phyloP scores from a whole-genome alignment of 2,329 filamentous ascomycete species.

The Rugonectria rugulosa region DNA sequence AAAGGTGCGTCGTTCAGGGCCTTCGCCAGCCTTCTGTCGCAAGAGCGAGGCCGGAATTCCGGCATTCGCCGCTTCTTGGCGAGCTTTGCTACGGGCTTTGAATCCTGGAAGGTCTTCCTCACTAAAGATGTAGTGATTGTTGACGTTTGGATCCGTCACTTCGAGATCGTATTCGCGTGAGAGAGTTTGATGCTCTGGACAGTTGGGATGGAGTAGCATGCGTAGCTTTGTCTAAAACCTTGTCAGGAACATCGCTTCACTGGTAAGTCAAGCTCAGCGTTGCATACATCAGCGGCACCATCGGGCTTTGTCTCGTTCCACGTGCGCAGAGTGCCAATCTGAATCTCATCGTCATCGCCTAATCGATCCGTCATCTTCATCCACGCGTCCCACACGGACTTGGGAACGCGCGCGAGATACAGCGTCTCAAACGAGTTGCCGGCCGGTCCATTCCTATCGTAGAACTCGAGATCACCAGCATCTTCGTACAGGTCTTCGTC shows the following conservation, averaged over 20 bases:
- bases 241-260: conserved; percentile 16
- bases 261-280: background rate
- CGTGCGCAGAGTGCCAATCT: conserved; percentile 76
- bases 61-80: conserved; percentile 63
- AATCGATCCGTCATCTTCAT: conserved; percentile 60
- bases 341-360: conserved; percentile 82
- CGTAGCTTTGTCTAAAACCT: conserved; percentile 48
- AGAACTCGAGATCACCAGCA: conserved; percentile 65
- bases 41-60: conserved; percentile 67
- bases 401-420: conserved; percentile 81
- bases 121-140: conserved; percentile 90
- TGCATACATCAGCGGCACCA: conserved; percentile 53
- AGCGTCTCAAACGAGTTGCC: conserved; percentile 54
- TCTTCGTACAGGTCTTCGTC: conserved; percentile 75
- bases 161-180: conserved; percentile 89
- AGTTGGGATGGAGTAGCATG: conserved; percentile 72
- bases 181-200: conserved; percentile 74
- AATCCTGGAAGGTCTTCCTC: conserved; percentile 83
- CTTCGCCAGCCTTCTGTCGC: conserved; percentile 48
- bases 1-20: conserved; percentile 55
- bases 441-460: conserved; percentile 51
- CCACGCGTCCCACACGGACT: conserved; percentile 84
- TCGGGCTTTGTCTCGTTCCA: conserved; percentile 63
- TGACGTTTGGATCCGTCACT: conserved; percentile 67
- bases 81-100: conserved; percentile 57